These are phyloP conservation scores for Tolypocladium nubicola DNA, from an alignment of 2,329 filamentous ascomycete genomes.

Conservation along the genomic window DNA sequence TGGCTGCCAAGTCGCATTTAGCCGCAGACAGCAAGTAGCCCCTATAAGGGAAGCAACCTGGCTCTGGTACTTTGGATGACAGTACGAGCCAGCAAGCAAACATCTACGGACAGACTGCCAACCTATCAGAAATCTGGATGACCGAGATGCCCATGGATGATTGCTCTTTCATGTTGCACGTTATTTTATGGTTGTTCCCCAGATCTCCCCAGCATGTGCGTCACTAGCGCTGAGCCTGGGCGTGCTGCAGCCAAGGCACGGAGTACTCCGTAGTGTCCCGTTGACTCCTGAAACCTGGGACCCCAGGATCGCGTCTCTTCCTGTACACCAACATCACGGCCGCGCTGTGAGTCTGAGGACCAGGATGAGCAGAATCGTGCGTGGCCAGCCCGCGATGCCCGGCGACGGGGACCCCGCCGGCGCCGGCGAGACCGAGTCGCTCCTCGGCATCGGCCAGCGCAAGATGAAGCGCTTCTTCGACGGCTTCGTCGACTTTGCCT, in stretches of 20 bases:
- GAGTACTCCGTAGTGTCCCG: too few relatives aligned
- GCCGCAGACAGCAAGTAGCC: too few relatives aligned
- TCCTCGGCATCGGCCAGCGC: slow-evolving; percentile 36
- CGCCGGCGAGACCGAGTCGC: slow-evolving; percentile 20
- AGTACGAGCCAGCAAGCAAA: too few relatives aligned
- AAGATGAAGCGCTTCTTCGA: slow-evolving; percentile 42
- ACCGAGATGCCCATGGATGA: too few relatives aligned
- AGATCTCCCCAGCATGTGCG: background rate
- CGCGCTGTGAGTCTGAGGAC: background rate
- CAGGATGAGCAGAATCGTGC: background rate
- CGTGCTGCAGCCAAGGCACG: background rate
- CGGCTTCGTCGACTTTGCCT: slow-evolving; percentile 62
- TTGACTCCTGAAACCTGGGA: background rate
- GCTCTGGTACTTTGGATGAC: too few relatives aligned
- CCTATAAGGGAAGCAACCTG: too few relatives aligned
- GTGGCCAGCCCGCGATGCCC: slow-evolving; percentile 1
- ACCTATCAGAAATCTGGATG: too few relatives aligned
- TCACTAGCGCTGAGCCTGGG: background rate
- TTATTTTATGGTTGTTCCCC: background rate
- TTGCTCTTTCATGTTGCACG: too few relatives aligned
- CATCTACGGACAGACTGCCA: too few relatives aligned
- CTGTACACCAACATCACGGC: background rate
- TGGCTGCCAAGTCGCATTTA: too few relatives aligned
- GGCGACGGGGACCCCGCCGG: background rate
- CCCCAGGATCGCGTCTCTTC: background rate